Percentiles rank a stretch among this genome's conserved stretches.
Conservation (phyloP, 306 rosid species). For the Lotus japonicus region DNA sequence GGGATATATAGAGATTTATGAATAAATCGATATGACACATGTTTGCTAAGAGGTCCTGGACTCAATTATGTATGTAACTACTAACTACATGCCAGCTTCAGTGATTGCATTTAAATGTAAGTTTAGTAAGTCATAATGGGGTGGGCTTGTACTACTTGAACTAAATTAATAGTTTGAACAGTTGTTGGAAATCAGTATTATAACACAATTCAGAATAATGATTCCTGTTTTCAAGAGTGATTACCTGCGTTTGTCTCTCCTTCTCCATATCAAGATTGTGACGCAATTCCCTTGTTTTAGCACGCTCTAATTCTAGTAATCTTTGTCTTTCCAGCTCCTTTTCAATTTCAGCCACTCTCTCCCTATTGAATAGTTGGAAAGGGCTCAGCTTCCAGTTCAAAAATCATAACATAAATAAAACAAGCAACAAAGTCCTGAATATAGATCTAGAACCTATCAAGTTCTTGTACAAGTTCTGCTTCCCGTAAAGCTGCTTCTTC, state of each 20-base stretch:
- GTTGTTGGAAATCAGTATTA: neutral
- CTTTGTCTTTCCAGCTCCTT: constrained; percentile 85
- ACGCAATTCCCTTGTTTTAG: constrained; percentile 85
- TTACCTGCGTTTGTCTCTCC: constrained; percentile 90
- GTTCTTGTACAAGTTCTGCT: constrained; percentile 77
- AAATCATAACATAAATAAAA: neutral
- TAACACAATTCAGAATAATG: neutral
- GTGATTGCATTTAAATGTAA: neutral
- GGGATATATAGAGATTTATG: too few relatives aligned
- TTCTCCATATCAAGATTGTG: constrained; percentile 89
- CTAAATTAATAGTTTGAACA: neutral
- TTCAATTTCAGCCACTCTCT: constrained; percentile 69
- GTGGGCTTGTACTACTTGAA: neutral
- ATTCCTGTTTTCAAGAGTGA: neutral
- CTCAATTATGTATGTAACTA: neutral
- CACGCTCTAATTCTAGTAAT: constrained; percentile 74
- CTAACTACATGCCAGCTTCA: neutral
- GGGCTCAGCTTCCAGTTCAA: constrained; percentile 22
- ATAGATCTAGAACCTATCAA: constrained; percentile 59
- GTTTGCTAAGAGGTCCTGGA: neutral
- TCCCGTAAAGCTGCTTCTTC: constrained; percentile 74
- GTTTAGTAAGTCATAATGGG: neutral
- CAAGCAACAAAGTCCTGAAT: constrained; percentile 9
- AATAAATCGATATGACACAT: neutral
- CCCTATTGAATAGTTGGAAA: constrained; percentile 40